These are phyloP conservation scores for Penicillium sp. DNA, from an alignment of 2,329 filamentous ascomycete genomes.

Conservation along the genomic window DNA sequence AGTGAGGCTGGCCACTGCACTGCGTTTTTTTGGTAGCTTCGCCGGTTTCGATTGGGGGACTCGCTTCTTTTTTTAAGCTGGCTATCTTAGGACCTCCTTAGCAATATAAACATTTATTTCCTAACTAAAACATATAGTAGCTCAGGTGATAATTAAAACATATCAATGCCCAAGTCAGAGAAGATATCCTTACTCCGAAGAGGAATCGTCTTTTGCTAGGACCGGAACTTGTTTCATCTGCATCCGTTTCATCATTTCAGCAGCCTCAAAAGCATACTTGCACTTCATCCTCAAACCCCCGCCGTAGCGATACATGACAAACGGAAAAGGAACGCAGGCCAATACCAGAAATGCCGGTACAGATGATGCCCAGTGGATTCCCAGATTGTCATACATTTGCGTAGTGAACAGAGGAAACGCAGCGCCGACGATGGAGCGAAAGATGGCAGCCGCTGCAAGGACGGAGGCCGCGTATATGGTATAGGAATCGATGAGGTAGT, in stretches of 20 bases:
- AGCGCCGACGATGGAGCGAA: slow-evolving; percentile 40
- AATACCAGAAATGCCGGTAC: slow-evolving; percentile 38
- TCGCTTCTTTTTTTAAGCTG: no score
- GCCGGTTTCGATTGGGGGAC: no score
- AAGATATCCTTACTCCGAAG: neutral
- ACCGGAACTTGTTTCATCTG: slow-evolving; percentile 2
- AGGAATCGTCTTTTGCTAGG: neutral
- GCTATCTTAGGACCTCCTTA: no score
- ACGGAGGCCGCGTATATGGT: slow-evolving; percentile 34
- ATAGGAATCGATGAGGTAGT: slow-evolving; percentile 36
- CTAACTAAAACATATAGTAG: no score
- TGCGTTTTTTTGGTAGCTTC: no score
- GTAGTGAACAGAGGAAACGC: slow-evolving; percentile 42
- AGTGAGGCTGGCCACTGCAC: no score
- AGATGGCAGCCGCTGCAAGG: slow-evolving; percentile 37
- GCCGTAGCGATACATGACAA: slow-evolving; percentile 38
- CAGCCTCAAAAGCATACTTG: slow-evolving; percentile 26
- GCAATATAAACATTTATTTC: no score
- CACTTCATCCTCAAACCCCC: slow-evolving; percentile 30
- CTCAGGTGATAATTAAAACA: no score
- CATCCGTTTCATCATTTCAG: slow-evolving; percentile 11
- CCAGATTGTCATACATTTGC: slow-evolving; percentile 36
- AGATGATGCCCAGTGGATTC: slow-evolving; percentile 40
- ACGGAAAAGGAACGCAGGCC: slow-evolving; percentile 32
- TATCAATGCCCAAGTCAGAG: neutral